phyloP scores from a whole-genome alignment of 2,329 filamentous ascomycete genomes.

The Acephala macrosclerotiorum region DNA sequence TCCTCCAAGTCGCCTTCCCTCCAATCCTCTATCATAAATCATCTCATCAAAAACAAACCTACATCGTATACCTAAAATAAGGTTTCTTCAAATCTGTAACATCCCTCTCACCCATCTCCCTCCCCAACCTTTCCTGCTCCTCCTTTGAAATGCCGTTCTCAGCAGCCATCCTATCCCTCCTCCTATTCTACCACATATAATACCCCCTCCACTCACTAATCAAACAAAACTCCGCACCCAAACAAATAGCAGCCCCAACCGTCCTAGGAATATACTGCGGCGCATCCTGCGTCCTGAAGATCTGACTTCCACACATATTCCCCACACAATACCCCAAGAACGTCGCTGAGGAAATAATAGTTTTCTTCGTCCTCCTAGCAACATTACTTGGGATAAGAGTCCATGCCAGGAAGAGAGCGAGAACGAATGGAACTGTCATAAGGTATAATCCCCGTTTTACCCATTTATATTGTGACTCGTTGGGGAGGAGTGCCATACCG shows the following conservation, averaged over 20 bases:
- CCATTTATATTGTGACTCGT: conserved; percentile 44
- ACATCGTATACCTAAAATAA: conserved; percentile 30
- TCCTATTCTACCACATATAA: conserved; percentile 34
- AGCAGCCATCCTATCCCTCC: conserved; percentile 26
- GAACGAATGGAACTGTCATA: conserved; percentile 70
- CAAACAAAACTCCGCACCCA: conserved; percentile 19
- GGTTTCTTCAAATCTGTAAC: conserved; percentile 35
- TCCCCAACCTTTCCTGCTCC: conserved; percentile 26
- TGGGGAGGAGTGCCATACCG: conserved; percentile 45
- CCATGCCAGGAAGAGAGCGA: conserved; percentile 35
- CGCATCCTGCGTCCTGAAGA: conserved; percentile 64
- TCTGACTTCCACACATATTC: conserved; percentile 70
- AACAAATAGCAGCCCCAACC: conserved; percentile 23
- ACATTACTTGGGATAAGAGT: conserved; percentile 68
- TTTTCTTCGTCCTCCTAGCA: conserved; percentile 70
- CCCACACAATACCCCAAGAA: conserved; percentile 67
- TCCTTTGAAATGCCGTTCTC: conserved; percentile 21
- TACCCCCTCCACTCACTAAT: conserved; percentile 28
- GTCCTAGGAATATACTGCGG: conserved; percentile 56
- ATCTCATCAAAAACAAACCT: neutral
- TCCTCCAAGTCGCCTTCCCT: neutral
- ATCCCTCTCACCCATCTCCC: conserved; percentile 28
- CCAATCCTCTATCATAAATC: too few species aligned
- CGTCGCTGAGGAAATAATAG: conserved; percentile 66
- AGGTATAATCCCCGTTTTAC: conserved; percentile 47